phyloP scores from a whole-genome alignment of 148 eudicot genomes.

The Fallopia convolvulus region DNA sequence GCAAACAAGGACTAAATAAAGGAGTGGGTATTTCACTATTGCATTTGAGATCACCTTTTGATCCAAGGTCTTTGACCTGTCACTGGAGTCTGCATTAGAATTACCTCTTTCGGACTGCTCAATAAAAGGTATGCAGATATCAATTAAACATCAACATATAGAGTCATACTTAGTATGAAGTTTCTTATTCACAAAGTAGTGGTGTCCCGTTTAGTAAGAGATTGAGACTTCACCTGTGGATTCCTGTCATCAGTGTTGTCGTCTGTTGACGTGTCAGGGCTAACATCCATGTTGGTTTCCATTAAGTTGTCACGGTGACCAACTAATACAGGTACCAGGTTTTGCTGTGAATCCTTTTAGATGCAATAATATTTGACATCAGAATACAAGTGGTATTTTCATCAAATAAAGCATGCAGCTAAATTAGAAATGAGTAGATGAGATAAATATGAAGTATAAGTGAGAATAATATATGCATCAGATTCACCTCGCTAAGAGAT shows the following conservation, averaged over 20 bases:
- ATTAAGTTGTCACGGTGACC: slow-evolving; percentile 57
- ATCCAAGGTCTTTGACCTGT: slow-evolving; percentile 61
- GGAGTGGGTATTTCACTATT: not conserved
- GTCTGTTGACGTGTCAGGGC: slow-evolving; percentile 81
- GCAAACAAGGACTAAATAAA: too few species aligned
- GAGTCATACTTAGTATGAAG: not conserved
- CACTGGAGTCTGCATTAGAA: slow-evolving; percentile 72
- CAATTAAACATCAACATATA: not conserved
- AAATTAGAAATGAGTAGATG: not conserved
- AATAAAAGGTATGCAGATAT: not conserved
- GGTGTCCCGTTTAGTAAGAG: not conserved
- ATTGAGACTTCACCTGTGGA: slow-evolving; percentile 30
- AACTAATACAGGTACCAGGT: slow-evolving; percentile 30
- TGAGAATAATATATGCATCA: not conserved
- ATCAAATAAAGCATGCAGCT: slow-evolving; percentile 1
- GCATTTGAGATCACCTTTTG: slow-evolving; percentile 54
- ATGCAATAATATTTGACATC: slow-evolving; percentile 34
- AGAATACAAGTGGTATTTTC: slow-evolving; percentile 14
- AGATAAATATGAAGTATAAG: not conserved
- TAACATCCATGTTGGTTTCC: slow-evolving; percentile 68
- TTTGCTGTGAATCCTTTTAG: slow-evolving; percentile 34
- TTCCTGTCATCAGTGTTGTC: slow-evolving; percentile 56
- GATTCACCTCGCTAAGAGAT: slow-evolving; percentile 50
- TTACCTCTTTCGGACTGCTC: slow-evolving; percentile 60
- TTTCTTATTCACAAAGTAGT: not conserved